A percentile compares a stretch with the other conserved stretches of the same genome.
These are phyloP conservation scores for Colletotrichum nymphaeae DNA, from an alignment of 2,329 filamentous ascomycete species.

Conservation along the genomic window DNA sequence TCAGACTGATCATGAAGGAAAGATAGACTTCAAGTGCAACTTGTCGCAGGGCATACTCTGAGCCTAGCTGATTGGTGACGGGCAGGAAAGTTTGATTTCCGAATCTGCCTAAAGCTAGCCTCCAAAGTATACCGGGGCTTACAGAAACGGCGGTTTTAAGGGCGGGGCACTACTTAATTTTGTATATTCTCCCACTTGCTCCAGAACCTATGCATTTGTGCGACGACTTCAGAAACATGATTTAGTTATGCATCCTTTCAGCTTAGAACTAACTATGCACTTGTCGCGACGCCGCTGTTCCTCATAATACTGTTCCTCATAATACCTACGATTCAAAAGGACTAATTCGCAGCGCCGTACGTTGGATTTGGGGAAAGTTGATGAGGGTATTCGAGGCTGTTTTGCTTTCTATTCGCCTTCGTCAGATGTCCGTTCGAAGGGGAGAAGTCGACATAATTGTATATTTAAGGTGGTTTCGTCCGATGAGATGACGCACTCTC, in stretches of 20 bases:
- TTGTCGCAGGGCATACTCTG: not conserved
- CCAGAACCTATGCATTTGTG: not conserved
- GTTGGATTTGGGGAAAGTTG: not conserved
- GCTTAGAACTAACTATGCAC: not conserved
- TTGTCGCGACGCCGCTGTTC: not conserved
- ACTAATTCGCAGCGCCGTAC: not conserved
- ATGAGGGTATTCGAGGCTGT: not conserved
- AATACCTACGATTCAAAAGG: not conserved
- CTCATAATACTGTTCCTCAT: too few relatives aligned
- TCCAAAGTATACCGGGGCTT: not conserved
- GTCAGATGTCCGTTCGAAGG: not conserved
- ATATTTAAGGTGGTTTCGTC: constrained; percentile 3
- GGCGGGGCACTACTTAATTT: too few relatives aligned
- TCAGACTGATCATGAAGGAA: not conserved
- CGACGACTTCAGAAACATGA: not conserved
- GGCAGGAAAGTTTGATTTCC: not conserved
- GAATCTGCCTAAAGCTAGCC: not conserved
- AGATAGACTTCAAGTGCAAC: not conserved
- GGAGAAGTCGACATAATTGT: not conserved
- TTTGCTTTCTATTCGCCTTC: not conserved
- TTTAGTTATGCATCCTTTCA: not conserved
- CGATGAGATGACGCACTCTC: constrained; percentile 2
- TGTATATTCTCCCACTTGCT: too few relatives aligned
- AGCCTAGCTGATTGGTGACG: not conserved
- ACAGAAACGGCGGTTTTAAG: not conserved